A percentile compares a stretch with the other conserved stretches of the same genome.
Evolutionary conservation across 345 rosid genomes (phyloP).

Genomic region (Murraya koenigii): DNA sequence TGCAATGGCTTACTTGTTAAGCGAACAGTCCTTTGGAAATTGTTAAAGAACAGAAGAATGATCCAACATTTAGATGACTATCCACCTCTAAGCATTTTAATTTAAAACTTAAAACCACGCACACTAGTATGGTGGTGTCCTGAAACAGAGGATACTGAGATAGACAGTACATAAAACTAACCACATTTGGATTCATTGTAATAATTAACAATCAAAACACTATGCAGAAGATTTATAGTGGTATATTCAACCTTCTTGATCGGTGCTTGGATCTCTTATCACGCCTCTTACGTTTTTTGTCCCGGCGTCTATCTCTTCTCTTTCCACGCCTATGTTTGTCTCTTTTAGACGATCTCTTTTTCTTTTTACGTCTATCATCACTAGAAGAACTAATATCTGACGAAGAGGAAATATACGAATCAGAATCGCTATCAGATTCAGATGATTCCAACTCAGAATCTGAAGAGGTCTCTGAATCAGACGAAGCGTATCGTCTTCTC

Average conservation of each 20-base stretch:
- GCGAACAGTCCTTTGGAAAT: background rate
- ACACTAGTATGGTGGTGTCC: background rate
- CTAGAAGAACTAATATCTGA: constrained; percentile 87
- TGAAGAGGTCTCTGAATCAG: constrained; percentile 81
- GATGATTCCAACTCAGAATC: constrained; percentile 73
- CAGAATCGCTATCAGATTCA: constrained; percentile 81
- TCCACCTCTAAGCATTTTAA: background rate
- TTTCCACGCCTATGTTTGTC: constrained; percentile 71
- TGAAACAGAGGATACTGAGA: background rate
- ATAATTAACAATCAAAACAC: background rate
- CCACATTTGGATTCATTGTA: background rate
- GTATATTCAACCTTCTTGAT: constrained; percentile 60
- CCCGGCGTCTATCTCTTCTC: constrained; percentile 74
- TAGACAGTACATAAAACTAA: background rate
- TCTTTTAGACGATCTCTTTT: constrained; percentile 70
- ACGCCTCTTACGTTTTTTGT: constrained; percentile 61
- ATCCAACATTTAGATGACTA: background rate
- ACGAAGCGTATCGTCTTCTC: constrained; percentile 67
- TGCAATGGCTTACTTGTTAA: background rate
- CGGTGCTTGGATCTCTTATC: constrained; percentile 72
- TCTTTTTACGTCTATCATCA: constrained; percentile 77
- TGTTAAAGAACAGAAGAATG: background rate
- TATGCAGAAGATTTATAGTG: background rate
- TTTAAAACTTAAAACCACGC: background rate
- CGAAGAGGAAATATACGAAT: constrained; percentile 56